Conservation (phyloP, 2,329 filamentous ascomycete genomes). For the Piedraia hortae region DNA sequence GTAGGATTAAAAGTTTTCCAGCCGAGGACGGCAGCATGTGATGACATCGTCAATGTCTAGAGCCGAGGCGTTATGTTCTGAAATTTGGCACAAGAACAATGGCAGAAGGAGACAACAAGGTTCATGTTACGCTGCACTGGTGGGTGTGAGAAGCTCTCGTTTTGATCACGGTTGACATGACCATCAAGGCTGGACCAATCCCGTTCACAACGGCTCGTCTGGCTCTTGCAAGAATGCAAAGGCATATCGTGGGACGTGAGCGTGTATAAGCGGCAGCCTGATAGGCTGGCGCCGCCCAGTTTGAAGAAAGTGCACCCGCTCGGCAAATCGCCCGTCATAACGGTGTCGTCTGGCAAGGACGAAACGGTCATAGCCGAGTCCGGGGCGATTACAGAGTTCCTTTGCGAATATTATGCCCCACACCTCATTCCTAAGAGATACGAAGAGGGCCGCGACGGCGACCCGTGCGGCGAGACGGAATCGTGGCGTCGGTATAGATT, state of each 20-base stretch:
- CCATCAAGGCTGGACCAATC: slow-evolving; percentile 50
- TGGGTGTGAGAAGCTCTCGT: too few relatives aligned
- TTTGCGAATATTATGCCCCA: slow-evolving; percentile 37
- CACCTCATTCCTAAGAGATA: slow-evolving; percentile 26
- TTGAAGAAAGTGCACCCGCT: slow-evolving; percentile 57
- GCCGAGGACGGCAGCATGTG: too few relatives aligned
- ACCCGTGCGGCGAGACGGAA: slow-evolving; percentile 30
- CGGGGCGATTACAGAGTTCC: slow-evolving; percentile 54
- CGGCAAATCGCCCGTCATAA: slow-evolving; percentile 63
- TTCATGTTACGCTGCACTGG: too few relatives aligned
- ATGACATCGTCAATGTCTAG: too few relatives aligned
- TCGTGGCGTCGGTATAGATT: slow-evolving; percentile 35
- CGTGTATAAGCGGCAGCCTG: slow-evolving; percentile 39
- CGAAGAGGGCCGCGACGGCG: slow-evolving; percentile 24
- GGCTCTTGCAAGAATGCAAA: slow-evolving; percentile 62
- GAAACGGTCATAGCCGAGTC: slow-evolving; percentile 50
- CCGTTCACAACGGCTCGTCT: slow-evolving; percentile 56
- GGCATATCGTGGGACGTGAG: slow-evolving; percentile 48
- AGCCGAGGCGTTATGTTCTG: too few relatives aligned
- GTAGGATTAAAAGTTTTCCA: too few relatives aligned
- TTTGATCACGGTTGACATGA: too few relatives aligned
- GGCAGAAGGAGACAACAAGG: too few relatives aligned
- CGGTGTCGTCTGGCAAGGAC: too few relatives aligned
- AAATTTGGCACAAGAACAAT: too few relatives aligned
- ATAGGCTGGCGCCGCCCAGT: slow-evolving; percentile 44